Percentiles rank a stretch among this genome's conserved stretches.
Evolutionary conservation across 129 eudicot genomes (phyloP).

Genomic region (Lactuca sativa): DNA sequence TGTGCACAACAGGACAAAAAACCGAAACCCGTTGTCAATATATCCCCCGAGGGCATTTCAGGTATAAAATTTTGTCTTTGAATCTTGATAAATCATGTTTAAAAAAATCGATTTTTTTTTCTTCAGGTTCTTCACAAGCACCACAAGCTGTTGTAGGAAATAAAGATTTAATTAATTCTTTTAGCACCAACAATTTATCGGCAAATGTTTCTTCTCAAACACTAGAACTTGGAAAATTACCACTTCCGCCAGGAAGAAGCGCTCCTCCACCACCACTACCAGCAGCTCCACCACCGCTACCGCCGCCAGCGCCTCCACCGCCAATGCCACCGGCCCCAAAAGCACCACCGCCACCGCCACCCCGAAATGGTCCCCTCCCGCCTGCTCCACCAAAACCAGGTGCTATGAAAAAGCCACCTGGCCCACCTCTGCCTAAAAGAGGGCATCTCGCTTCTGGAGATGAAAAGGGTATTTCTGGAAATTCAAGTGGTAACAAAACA

Average conservation of each 20-base stretch:
- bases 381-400: constrained; percentile 63
- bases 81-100: too few relatives aligned
- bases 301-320: constrained; percentile 46
- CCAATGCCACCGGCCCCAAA: constrained; percentile 53
- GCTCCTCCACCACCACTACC: constrained; percentile 41
- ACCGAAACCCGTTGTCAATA: constrained; percentile 51
- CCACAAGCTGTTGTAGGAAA: constrained; percentile 25
- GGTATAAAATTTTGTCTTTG: constrained; percentile 19
- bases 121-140: constrained; percentile 46
- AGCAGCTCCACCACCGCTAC: constrained; percentile 42
- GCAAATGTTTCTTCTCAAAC: constrained; percentile 23
- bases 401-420: constrained; percentile 35
- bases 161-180: constrained; percentile 21
- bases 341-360: constrained; percentile 71
- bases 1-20: constrained; percentile 44
- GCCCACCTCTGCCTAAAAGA: constrained; percentile 39
- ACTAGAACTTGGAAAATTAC: constrained; percentile 41
- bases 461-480: constrained; percentile 24
- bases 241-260: constrained; percentile 71
- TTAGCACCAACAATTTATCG: constrained; percentile 17
- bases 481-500: constrained; percentile 43
- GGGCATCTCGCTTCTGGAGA: constrained; percentile 29
- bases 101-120: background rate
- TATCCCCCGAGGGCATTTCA: constrained; percentile 34
- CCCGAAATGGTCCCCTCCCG: constrained; percentile 44